phyloP scores from a whole-genome alignment of 177 flowering plant genomes.

The Telopea speciosissima region DNA sequence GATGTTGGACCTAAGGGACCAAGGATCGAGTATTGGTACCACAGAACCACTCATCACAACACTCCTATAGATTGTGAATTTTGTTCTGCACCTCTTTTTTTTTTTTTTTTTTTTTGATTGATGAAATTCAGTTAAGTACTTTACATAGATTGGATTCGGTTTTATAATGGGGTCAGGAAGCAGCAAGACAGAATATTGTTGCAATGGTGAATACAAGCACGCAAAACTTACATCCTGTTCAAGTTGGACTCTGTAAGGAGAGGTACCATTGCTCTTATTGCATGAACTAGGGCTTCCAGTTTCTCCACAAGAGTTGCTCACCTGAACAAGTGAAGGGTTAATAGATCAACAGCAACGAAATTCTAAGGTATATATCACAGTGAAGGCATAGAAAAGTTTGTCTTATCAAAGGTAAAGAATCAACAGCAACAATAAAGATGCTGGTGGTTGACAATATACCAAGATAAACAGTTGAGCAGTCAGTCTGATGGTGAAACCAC shows the following conservation, averaged over 20 bases:
- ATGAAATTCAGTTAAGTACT: too few relatives aligned
- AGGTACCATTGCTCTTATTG: constrained; percentile 14
- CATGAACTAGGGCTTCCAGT: constrained; percentile 20
- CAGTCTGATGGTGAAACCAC: neutral
- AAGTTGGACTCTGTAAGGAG: constrained; percentile 46
- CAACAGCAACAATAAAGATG: neutral
- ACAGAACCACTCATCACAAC: too few relatives aligned
- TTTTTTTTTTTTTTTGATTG: too few relatives aligned
- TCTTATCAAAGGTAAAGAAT: neutral
- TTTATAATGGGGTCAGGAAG: too few relatives aligned
- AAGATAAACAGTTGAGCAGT: too few relatives aligned
- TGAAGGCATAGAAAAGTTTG: neutral
- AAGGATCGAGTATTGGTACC: too few relatives aligned
- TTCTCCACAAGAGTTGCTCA: constrained; percentile 18
- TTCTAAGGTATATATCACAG: neutral
- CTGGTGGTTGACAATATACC: neutral
- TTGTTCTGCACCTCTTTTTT: too few relatives aligned
- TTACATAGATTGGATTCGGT: too few relatives aligned
- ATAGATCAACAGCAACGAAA: neutral
- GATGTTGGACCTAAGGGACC: too few relatives aligned
- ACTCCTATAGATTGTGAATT: too few relatives aligned
- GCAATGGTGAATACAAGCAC: neutral
- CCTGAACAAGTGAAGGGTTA: constrained; percentile 17
- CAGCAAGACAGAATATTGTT: neutral
- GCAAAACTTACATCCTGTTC: constrained; percentile 57